These are phyloP conservation scores for Hypoxylon fragiforme DNA, from an alignment of 495 filamentous ascomycete genomes.

Conservation along the genomic window DNA sequence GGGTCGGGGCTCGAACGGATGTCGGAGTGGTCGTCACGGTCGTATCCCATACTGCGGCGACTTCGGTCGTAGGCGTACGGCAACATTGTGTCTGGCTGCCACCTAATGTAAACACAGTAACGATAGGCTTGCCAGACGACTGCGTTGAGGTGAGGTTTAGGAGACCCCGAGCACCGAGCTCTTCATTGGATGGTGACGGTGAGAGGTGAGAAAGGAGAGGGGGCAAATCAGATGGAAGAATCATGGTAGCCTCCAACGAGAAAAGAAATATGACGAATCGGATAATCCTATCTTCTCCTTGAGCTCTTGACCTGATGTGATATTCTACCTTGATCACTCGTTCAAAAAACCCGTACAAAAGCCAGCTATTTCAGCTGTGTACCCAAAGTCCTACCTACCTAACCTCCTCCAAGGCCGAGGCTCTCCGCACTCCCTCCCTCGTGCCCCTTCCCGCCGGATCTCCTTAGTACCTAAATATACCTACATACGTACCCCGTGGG, in stretches of 20 bases:
- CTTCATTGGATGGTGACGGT: not conserved
- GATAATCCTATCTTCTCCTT: no score
- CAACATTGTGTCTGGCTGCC: not conserved
- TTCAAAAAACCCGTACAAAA: no score
- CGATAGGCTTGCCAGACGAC: not conserved
- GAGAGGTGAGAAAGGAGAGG: not conserved
- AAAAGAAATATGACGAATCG: not conserved
- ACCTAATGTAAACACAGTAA: conserved; percentile 8
- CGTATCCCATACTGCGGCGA: not conserved
- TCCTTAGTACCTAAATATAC: not conserved
- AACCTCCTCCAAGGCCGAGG: not conserved
- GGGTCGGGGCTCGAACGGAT: not conserved
- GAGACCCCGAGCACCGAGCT: conserved; percentile 2
- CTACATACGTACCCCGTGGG: not conserved
- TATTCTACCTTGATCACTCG: no score
- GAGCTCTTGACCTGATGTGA: no score
- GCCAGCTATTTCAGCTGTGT: not conserved
- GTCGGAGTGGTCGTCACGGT: conserved; percentile 1
- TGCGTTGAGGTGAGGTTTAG: conserved; percentile 9
- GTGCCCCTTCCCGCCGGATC: not conserved
- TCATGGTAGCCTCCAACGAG: conserved; percentile 2
- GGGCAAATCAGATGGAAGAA: not conserved
- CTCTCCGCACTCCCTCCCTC: not conserved
- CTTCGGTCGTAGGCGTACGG: not conserved
- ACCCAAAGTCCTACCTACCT: no score